These are phyloP conservation scores for Debaryomyces sp. DNA, from an alignment of 1,139 yeast genomes.

Conservation along the genomic window DNA sequence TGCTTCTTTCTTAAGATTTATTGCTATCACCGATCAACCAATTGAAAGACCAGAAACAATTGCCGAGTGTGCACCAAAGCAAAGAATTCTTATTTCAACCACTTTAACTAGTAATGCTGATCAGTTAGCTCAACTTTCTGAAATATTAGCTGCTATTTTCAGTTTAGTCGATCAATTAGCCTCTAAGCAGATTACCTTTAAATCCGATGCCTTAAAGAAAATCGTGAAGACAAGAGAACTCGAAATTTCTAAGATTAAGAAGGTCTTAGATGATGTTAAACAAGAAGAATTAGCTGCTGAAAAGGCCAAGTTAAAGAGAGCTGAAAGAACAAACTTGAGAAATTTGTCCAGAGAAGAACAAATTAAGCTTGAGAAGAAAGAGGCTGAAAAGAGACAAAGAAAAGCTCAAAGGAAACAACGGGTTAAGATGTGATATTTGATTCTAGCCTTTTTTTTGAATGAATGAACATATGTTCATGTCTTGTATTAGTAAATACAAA, in stretches of 20 bases:
- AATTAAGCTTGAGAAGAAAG: constrained; percentile 73
- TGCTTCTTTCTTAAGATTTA: constrained; percentile 51
- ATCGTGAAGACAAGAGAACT: constrained; percentile 73
- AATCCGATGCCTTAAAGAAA: constrained; percentile 75
- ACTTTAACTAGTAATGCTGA: constrained; percentile 46
- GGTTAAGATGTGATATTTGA: constrained; percentile 1
- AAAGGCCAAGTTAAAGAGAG: constrained; percentile 70
- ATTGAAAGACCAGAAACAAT: constrained; percentile 61
- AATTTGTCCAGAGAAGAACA: constrained; percentile 70
- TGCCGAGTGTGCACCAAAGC: constrained; percentile 53
- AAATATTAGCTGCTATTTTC: constrained; percentile 55
- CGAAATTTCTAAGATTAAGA: constrained; percentile 63
- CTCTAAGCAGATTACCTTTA: constrained; percentile 47
- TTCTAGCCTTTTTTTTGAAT: background rate
- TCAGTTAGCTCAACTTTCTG: constrained; percentile 50
- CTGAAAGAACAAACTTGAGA: constrained; percentile 57
- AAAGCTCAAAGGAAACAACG: constrained; percentile 31
- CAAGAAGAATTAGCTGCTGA: constrained; percentile 71
- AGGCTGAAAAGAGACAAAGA: constrained; percentile 44
- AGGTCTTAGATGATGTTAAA: constrained; percentile 58
- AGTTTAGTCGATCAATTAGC: constrained; percentile 56
- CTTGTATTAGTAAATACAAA: constrained; percentile 2
- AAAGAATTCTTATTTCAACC: constrained; percentile 58
- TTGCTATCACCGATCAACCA: constrained; percentile 86
- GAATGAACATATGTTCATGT: background rate